phyloP scores from a whole-genome alignment of 345 rosid species.

The Draba incana region DNA sequence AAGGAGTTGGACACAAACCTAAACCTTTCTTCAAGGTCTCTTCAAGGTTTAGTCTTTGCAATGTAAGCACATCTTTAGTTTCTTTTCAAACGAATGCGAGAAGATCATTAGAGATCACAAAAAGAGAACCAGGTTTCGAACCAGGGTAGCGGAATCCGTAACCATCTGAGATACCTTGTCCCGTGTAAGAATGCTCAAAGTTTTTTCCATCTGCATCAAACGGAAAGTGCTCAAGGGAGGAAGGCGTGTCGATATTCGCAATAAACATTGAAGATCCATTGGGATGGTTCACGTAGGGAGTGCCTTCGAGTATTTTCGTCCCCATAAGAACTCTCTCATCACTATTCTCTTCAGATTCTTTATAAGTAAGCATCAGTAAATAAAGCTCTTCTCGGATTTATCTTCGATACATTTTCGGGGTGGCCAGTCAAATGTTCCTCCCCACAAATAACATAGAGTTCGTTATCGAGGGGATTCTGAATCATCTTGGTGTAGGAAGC shows the following conservation, averaged over 20 bases:
- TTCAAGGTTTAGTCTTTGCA: conserved; percentile 70
- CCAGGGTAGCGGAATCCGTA: conserved; percentile 85
- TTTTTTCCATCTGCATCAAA: conserved; percentile 64
- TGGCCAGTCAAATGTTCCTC: conserved; percentile 91
- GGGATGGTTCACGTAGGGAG: conserved; percentile 81
- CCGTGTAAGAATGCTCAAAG: conserved; percentile 50
- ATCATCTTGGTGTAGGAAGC: too few relatives aligned
- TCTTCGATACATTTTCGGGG: conserved; percentile 65
- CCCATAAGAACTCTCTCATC: conserved; percentile 62
- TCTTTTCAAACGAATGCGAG: conserved; percentile 82
- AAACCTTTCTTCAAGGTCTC: conserved; percentile 67
- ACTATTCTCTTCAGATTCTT: conserved; percentile 56
- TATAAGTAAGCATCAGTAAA: conserved; percentile 78
- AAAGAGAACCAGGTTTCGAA: conserved; percentile 75
- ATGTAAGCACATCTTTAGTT: conserved; percentile 59
- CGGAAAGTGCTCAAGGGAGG: conserved; percentile 60
- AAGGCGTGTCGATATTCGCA: conserved; percentile 67
- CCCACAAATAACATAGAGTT: conserved; percentile 82
- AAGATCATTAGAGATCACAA: conserved; percentile 53
- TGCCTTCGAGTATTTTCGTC: conserved; percentile 50
- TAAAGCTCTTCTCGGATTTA: conserved; percentile 71
- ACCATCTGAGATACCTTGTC: conserved; percentile 77
- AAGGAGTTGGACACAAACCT: conserved; percentile 56
- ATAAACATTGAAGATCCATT: conserved; percentile 90
- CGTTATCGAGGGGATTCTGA: conserved; percentile 44